Percentiles rank a stretch among this genome's conserved stretches.
These are phyloP conservation scores for Phyllosticta capitalensis DNA, from an alignment of 2,329 filamentous ascomycete species.

Conservation along the genomic window DNA sequence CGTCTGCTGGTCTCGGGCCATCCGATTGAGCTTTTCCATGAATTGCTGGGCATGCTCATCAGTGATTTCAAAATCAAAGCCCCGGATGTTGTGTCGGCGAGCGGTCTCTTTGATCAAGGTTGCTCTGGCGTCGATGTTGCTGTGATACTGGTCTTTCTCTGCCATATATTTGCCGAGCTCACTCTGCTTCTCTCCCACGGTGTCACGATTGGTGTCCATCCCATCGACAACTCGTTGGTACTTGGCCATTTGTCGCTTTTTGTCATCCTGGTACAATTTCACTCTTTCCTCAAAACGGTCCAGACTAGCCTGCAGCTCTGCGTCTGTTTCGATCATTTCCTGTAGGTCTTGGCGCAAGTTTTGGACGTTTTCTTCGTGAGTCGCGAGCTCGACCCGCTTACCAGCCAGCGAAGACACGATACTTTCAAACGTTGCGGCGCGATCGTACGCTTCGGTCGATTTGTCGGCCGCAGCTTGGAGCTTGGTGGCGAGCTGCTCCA, in stretches of 20 bases:
- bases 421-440: slow-evolving; percentile 63
- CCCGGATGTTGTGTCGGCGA: slow-evolving; percentile 66
- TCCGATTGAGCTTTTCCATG: slow-evolving; percentile 64
- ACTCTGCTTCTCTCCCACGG: slow-evolving; percentile 38
- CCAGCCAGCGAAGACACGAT: slow-evolving; percentile 67
- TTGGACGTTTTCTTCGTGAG: slow-evolving; percentile 59
- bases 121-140: slow-evolving; percentile 62
- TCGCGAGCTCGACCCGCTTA: slow-evolving; percentile 65
- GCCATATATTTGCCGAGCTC: slow-evolving; percentile 74
- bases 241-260: slow-evolving; percentile 51
- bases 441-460: slow-evolving; percentile 58
- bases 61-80: slow-evolving; percentile 64
- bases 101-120: slow-evolving; percentile 71
- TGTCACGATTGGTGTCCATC: slow-evolving; percentile 37
- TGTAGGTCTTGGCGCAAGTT: slow-evolving; percentile 64
- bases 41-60: slow-evolving; percentile 68
- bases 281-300: slow-evolving; percentile 72
- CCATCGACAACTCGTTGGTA: slow-evolving; percentile 54
- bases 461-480: slow-evolving; percentile 33
- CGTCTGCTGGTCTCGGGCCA: slow-evolving; percentile 67
- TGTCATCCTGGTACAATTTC: slow-evolving; percentile 52
- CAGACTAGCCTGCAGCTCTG: slow-evolving; percentile 60
- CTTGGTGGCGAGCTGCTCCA: slow-evolving; percentile 23
- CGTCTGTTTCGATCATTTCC: slow-evolving; percentile 69
- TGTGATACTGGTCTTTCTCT: slow-evolving; percentile 78